These are phyloP conservation scores for Fallopia convolvulus DNA, from an alignment of 148 eudicot genomes.

Conservation along the genomic window DNA sequence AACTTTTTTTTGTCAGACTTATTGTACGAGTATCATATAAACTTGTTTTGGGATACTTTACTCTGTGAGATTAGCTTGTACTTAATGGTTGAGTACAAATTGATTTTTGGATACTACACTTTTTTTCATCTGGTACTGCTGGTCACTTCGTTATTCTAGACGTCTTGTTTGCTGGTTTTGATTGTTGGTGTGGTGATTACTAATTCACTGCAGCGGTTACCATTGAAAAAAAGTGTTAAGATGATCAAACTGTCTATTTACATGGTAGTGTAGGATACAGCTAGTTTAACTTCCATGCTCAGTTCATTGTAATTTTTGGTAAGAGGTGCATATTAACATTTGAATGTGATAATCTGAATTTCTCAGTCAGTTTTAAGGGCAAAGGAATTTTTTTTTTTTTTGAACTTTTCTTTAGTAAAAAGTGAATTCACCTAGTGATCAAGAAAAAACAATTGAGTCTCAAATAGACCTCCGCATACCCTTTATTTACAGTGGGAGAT, in stretches of 20 bases:
- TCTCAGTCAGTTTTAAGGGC: background rate
- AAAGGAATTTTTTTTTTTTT: background rate
- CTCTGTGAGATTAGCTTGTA: background rate
- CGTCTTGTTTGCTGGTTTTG: background rate
- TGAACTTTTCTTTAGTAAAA: background rate
- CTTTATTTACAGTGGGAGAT: no score
- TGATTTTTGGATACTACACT: no score
- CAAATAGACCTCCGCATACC: no score
- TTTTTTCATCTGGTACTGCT: background rate
- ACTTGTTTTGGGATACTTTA: background rate
- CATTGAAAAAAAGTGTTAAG: background rate
- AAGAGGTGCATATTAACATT: background rate
- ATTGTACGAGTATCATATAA: no score
- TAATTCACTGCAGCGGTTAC: background rate
- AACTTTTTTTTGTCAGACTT: no score
- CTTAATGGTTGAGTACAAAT: no score
- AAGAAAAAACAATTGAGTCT: background rate
- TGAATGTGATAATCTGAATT: background rate
- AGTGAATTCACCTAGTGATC: background rate
- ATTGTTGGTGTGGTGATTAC: background rate
- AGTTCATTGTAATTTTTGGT: background rate
- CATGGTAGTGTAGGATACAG: no score
- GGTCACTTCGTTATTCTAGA: background rate
- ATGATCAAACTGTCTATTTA: background rate
- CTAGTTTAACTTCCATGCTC: background rate